A percentile compares a stretch with the other conserved stretches of the same genome.
These are phyloP conservation scores for Aurifilum marmelostoma DNA, from an alignment of 2,329 filamentous ascomycete species.

Conservation along the genomic window DNA sequence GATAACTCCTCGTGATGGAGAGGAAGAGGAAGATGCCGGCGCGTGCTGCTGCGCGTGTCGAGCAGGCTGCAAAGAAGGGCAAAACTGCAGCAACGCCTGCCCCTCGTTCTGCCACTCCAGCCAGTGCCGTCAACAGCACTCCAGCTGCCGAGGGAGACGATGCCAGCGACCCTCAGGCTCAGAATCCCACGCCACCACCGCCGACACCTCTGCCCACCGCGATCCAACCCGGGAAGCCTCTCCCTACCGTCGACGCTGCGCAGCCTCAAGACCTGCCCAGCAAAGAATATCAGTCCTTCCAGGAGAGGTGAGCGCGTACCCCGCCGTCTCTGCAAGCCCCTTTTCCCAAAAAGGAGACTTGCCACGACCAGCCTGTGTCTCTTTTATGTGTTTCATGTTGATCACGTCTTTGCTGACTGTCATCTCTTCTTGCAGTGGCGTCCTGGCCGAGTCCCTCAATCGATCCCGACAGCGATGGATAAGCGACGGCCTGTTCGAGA, in stretches of 20 bases:
- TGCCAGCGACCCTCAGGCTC: constrained; percentile 22
- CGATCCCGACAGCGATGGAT: constrained; percentile 77
- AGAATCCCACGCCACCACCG: constrained; percentile 39
- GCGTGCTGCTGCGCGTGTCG: constrained; percentile 62
- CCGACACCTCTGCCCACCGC: constrained; percentile 60
- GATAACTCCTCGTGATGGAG: constrained; percentile 52
- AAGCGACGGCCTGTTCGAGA: constrained; percentile 72
- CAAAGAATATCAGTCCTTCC: constrained; percentile 73
- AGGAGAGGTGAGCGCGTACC: constrained; percentile 61
- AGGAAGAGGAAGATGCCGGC: constrained; percentile 68
- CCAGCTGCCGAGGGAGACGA: constrained; percentile 38
- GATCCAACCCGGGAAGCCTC: constrained; percentile 65
- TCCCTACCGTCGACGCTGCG: constrained; percentile 70
- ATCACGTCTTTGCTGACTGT: constrained; percentile 31
- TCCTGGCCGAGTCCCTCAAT: constrained; percentile 72
- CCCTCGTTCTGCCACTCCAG: constrained; percentile 51
- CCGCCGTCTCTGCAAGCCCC: neutral
- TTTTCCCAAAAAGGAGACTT: neutral
- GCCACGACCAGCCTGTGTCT: neutral
- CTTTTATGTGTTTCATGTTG: neutral
- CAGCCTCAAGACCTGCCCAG: constrained; percentile 66
- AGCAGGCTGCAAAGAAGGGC: constrained; percentile 60
- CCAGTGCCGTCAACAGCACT: constrained; percentile 36
- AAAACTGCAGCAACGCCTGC: constrained; percentile 57
- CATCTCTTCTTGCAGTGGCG: constrained; percentile 57